Evolutionary conservation across 2,329 filamentous ascomycete genomes (phyloP).

Genomic region (Botrytis galanthina): DNA sequence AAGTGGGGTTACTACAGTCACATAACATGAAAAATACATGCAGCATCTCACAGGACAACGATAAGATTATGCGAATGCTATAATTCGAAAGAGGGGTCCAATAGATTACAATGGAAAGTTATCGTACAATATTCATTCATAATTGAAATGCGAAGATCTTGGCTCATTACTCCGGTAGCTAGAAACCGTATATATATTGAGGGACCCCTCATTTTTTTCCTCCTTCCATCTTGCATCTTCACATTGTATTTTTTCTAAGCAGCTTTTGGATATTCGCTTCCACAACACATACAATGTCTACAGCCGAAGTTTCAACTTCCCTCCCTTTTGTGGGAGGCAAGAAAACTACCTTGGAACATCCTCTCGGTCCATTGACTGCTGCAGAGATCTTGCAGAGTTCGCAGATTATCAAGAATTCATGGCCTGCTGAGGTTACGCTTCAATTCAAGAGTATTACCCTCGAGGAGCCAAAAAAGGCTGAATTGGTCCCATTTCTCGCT

Average conservation of each 20-base stretch:
- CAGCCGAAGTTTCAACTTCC: conserved; percentile 31
- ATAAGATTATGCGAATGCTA: conserved; percentile 7
- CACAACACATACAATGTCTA: not conserved
- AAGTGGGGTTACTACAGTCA: conserved; percentile 18
- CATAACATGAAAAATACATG: not conserved
- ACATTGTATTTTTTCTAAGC: not conserved
- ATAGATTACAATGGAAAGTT: conserved; percentile 4
- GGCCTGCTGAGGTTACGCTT: conserved; percentile 54
- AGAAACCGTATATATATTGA: conserved; percentile 4
- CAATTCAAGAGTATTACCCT: conserved; percentile 64
- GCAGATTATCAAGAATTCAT: conserved; percentile 49
- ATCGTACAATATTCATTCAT: not conserved
- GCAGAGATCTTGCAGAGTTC: conserved; percentile 54
- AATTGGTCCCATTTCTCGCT: conserved; percentile 50
- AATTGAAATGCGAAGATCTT: not conserved
- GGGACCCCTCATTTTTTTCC: not conserved
- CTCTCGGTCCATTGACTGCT: conserved; percentile 58
- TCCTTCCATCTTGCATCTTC: not conserved
- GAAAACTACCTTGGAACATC: conserved; percentile 44
- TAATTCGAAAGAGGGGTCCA: not conserved
- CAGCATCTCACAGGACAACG: not conserved
- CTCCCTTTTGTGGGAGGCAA: conserved; percentile 32
- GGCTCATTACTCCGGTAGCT: not conserved
- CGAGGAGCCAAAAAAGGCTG: conserved; percentile 54
- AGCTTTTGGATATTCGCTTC: not conserved